Conservation (phyloP, 805 yeast genomes). For the Lachancea kluyveri region DNA sequence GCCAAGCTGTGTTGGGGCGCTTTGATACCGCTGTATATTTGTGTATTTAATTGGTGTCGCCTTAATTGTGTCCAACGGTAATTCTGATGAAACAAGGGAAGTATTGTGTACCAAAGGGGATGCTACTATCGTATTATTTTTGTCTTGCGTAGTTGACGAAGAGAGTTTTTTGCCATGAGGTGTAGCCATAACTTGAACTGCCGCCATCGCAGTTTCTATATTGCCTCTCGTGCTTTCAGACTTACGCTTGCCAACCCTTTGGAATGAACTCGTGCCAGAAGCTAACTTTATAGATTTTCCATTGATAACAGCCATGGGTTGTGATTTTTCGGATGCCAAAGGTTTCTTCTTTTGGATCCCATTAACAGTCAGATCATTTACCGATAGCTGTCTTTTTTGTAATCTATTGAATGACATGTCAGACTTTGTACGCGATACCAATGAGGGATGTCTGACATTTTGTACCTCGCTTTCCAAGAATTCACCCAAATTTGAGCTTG, state of each 20-base stretch:
- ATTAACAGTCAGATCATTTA: constrained; percentile 13
- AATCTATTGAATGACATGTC: constrained; percentile 25
- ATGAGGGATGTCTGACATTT: constrained; percentile 11
- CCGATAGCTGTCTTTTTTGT: constrained; percentile 26
- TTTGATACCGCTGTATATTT: no score
- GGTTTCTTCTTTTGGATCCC: constrained; percentile 1
- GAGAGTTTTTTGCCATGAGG: constrained; percentile 19
- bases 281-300: constrained; percentile 3
- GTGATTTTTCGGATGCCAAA: no score
- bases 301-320: constrained; percentile 1
- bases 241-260: constrained; percentile 27
- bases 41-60: no score
- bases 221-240: background rate
- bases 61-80: no score
- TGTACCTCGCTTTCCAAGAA: constrained; percentile 19
- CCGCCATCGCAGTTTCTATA: background rate
- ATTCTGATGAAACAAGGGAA: no score
- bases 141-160: no score
- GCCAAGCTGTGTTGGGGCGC: no score
- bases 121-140: no score
- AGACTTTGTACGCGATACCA: constrained; percentile 23
- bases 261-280: constrained; percentile 16
- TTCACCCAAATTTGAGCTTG: constrained; percentile 23
- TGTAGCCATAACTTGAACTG: constrained; percentile 28
- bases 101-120: no score